Percentiles rank a stretch among this genome's conserved stretches.
phyloP scores from a whole-genome alignment of 257 asterid genomes.

The Rehmannia glutinosa region DNA sequence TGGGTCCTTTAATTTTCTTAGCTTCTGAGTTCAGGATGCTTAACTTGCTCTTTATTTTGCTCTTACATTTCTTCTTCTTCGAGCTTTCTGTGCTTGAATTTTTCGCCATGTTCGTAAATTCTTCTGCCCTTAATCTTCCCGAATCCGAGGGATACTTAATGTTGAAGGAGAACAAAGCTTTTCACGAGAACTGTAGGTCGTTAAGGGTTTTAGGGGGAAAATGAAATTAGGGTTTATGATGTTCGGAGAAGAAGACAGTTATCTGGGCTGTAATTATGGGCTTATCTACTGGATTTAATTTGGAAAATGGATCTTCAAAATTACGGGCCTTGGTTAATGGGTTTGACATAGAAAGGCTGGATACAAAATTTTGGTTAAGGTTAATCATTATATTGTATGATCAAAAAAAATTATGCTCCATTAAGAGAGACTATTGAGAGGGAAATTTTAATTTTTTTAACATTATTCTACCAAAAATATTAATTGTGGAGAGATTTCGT shows the following conservation, averaged over 20 bases:
- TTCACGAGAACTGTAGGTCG: not conserved
- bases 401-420: too few species aligned
- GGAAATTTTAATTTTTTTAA: too few species aligned
- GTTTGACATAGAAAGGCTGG: not conserved
- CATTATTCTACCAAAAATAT: too few species aligned
- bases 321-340: slow-evolving; percentile 5
- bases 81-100: slow-evolving; percentile 31
- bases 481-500: too few species aligned
- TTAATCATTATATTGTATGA: too few species aligned
- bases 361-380: too few species aligned
- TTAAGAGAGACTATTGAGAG: too few species aligned
- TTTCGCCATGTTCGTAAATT: slow-evolving; percentile 48
- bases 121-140: not conserved
- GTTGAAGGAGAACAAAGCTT: not conserved
- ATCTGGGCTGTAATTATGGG: slow-evolving; percentile 13
- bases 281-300: not conserved
- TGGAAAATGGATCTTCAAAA: not conserved
- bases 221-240: slow-evolving; percentile 26
- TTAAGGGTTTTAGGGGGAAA: slow-evolving; percentile 22
- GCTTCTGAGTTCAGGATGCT: slow-evolving; percentile 48
- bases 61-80: slow-evolving; percentile 55
- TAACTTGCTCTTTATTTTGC: slow-evolving; percentile 42
- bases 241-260: slow-evolving; percentile 3
- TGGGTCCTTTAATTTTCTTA: slow-evolving; percentile 51
- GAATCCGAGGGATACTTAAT: not conserved